Evolutionary conservation across 192 early-diverging fungal genomes (phyloP).

Genomic region (Chytriomyces confervae): DNA sequence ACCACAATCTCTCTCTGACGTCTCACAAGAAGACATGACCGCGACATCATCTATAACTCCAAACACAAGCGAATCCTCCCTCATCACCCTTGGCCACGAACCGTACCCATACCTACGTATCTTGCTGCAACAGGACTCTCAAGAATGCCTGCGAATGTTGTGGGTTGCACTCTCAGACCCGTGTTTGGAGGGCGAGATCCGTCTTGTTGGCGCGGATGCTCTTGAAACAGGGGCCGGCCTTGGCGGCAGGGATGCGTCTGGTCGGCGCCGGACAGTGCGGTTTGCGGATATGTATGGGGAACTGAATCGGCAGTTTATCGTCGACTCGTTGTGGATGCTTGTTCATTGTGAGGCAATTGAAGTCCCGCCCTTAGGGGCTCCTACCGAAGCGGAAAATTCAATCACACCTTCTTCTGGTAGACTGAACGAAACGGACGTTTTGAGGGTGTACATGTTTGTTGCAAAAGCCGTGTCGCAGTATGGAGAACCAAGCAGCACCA

Average conservation of each 20-base stretch:
- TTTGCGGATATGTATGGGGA: conserved; percentile 39
- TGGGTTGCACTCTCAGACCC: conserved; percentile 42
- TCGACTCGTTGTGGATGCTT: conserved; percentile 47
- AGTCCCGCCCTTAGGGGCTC: not conserved
- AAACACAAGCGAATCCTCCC: not conserved
- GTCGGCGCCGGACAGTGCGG: conserved; percentile 12
- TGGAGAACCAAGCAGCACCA: not conserved
- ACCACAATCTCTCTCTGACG: conserved; percentile 5
- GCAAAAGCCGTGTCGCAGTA: conserved; percentile 34
- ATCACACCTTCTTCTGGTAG: not conserved
- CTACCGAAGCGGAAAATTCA: not conserved
- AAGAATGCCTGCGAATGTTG: conserved; percentile 49
- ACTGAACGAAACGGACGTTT: conserved; percentile 2
- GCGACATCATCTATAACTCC: too few species aligned
- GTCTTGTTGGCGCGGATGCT: conserved; percentile 37
- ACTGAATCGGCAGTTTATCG: conserved; percentile 51
- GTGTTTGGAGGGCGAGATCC: conserved; percentile 43
- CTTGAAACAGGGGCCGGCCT: conserved; percentile 17
- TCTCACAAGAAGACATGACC: not conserved
- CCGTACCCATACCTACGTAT: conserved; percentile 57
- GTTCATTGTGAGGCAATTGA: conserved; percentile 27
- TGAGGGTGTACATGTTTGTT: conserved; percentile 37
- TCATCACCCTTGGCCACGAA: conserved; percentile 34
- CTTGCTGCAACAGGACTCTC: conserved; percentile 46
- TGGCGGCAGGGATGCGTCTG: not conserved